Conservation (phyloP, 2,329 filamentous ascomycete species). For the Apiospora rasikravindrae region DNA sequence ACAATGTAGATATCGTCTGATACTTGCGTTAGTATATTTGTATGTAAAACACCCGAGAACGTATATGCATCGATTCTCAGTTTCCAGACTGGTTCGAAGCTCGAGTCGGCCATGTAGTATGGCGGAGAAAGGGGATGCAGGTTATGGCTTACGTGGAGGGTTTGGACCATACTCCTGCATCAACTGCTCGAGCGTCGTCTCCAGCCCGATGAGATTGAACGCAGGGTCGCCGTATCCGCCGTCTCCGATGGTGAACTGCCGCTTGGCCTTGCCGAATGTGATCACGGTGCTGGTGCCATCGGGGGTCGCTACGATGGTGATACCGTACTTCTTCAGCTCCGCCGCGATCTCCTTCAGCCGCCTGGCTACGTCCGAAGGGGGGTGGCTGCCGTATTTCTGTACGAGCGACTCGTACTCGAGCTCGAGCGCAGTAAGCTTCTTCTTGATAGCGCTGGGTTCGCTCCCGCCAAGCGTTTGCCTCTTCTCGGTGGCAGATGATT, state of each 20-base stretch:
- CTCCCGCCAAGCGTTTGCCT: slow-evolving; percentile 27
- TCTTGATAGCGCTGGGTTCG: slow-evolving; percentile 30
- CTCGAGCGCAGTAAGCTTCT: slow-evolving; percentile 34
- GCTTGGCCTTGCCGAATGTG: slow-evolving; percentile 34
- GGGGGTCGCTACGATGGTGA: slow-evolving; percentile 40
- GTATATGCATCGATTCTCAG: not conserved
- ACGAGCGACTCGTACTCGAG: slow-evolving; percentile 36
- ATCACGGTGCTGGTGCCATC: slow-evolving; percentile 43
- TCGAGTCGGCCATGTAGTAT: not conserved
- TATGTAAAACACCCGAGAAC: not conserved
- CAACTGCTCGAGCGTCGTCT: slow-evolving; percentile 27
- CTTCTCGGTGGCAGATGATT: slow-evolving; percentile 12
- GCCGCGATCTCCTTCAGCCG: slow-evolving; percentile 32
- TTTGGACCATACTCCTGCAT: slow-evolving; percentile 23
- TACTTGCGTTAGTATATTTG: not conserved
- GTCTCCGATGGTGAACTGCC: slow-evolving; percentile 18
- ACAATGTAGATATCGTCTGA: slow-evolving; percentile 23
- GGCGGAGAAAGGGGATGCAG: not conserved
- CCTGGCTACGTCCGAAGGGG: slow-evolving; percentile 30
- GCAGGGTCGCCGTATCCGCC: slow-evolving; percentile 16
- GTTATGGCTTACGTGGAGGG: slow-evolving; percentile 19
- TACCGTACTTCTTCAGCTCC: slow-evolving; percentile 42
- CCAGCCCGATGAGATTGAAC: slow-evolving; percentile 31
- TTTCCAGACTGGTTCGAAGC: not conserved
- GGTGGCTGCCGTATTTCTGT: slow-evolving; percentile 32